Percentiles rank a stretch among this genome's conserved stretches.
Conservation (phyloP, 441 rosid genomes). For the Arabidopsis lyrata region DNA sequence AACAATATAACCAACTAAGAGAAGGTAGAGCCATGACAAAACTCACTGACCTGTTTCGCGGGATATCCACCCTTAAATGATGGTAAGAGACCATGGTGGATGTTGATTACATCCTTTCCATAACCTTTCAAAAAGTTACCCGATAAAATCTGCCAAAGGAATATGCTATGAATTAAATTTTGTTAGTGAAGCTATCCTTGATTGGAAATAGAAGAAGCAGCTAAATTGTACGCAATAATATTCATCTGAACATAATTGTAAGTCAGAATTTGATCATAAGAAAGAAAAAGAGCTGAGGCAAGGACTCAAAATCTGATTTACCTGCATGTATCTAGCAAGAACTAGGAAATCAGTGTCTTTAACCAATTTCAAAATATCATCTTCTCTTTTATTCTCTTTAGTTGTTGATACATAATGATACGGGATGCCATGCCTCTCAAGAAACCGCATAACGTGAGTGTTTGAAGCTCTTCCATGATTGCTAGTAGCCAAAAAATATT, state of each 20-base stretch:
- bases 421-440: slow-evolving; percentile 86
- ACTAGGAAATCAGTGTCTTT: slow-evolving; percentile 84
- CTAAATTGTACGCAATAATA: background rate
- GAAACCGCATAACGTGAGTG: slow-evolving; percentile 86
- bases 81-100: slow-evolving; percentile 97
- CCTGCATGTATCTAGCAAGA: slow-evolving; percentile 99
- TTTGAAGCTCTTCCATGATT: slow-evolving; percentile 86
- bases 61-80: slow-evolving; percentile 90
- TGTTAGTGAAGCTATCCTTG: background rate
- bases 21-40: slow-evolving; percentile 5
- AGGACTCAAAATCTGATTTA: slow-evolving; percentile 39
- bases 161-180: background rate
- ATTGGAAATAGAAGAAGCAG: background rate
- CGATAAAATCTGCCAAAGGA: slow-evolving; percentile 70
- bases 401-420: slow-evolving; percentile 69
- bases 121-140: slow-evolving; percentile 68
- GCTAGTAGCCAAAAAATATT: slow-evolving; percentile 49
- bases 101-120: slow-evolving; percentile 91
- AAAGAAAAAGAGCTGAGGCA: slow-evolving; percentile 23
- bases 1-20: background rate
- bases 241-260: background rate
- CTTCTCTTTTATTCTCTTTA: slow-evolving; percentile 71
- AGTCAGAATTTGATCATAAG: background rate
- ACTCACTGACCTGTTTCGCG: slow-evolving; percentile 69
- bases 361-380: slow-evolving; percentile 81